Base-by-base conservation (phyloP, 202 grass and related monocot genomes). In the Carex arenaria region DNA sequence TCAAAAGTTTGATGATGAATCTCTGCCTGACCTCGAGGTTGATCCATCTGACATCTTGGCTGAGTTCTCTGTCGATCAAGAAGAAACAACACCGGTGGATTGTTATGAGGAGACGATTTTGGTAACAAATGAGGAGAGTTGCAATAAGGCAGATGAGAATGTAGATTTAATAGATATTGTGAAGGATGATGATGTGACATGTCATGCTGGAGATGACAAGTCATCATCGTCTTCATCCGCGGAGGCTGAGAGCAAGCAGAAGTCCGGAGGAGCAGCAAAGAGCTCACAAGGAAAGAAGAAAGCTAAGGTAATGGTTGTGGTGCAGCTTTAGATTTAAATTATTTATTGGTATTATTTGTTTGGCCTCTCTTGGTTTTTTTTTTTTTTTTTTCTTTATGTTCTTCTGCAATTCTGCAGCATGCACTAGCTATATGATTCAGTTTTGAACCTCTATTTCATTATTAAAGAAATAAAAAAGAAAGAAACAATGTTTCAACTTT, bases 241-340 rank as follows among this genome's bases (percentile, higher is more conserved):
- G 7, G 89, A 90, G 53, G 87, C 51, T 0, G 83, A 87, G 51
- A 90, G 83, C 84, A 83, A 82, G 59, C 78, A 78, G 54, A 91
- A 84, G 87, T 81, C 85, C 3, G 43, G 17, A 30, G 80, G 34
- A 61, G 75, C 89, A 0, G 1, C 63, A 34, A 95, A 93, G 87
- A 85, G 43, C 19, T 91, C 85, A 4, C 95, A 95, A 1, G 87
- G 89, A 6, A 98, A 95, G 92, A 89, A 92, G 84, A 98, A 98
- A 85, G 85, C 88, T 26, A 98, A 98, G 89, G 95, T 95, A 79
- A 57, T 77, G 10, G 45, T 65, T 7, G 18, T 8, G 63, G 60
- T 79, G 71, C 22, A 77, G 15, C 13, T 57, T 77, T 6, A 55
- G 12, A 52, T 52, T 73, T 75, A 7, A 40, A 7, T 40, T 31